Conservation (phyloP, 2,329 filamentous ascomycete species). For the Apiospora saccharicola region DNA sequence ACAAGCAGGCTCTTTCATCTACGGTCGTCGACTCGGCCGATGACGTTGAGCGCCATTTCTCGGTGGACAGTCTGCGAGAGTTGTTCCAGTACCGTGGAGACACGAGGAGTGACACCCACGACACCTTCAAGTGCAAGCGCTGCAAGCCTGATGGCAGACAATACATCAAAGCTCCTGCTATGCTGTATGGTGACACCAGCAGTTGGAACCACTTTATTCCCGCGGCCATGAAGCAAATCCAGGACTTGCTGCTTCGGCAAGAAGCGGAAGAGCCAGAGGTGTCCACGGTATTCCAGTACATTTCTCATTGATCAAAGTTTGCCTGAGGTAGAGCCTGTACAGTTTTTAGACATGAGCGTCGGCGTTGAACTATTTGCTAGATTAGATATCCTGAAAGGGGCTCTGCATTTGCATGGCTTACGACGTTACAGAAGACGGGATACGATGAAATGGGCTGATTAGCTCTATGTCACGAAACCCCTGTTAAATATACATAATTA, state of each 20-base stretch:
- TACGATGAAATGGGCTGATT: background rate
- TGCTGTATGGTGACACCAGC: slow-evolving; percentile 97
- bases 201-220: slow-evolving; percentile 99
- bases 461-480: background rate
- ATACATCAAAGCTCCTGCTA: slow-evolving; percentile 87
- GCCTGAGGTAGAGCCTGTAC: background rate
- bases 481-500: background rate
- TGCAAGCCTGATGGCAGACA: slow-evolving; percentile 90
- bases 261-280: slow-evolving; percentile 82
- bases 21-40: slow-evolving; percentile 97
- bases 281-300: slow-evolving; percentile 97
- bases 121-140: slow-evolving; percentile 98
- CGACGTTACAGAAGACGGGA: background rate
- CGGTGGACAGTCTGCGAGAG: slow-evolving; percentile 86
- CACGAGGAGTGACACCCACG: slow-evolving; percentile 93
- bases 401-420: slow-evolving; percentile 15
- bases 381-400: slow-evolving; percentile 1
- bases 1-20: slow-evolving; percentile 95
- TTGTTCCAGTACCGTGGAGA: slow-evolving; percentile 89
- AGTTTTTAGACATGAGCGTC: slow-evolving; percentile 9
- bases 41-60: slow-evolving; percentile 97
- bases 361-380: slow-evolving; percentile 16
- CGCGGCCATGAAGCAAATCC: slow-evolving; percentile 78
- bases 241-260: slow-evolving; percentile 89
- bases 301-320: slow-evolving; percentile 70